phyloP scores from a whole-genome alignment of 257 asterid species.

The Striga asiatica region DNA sequence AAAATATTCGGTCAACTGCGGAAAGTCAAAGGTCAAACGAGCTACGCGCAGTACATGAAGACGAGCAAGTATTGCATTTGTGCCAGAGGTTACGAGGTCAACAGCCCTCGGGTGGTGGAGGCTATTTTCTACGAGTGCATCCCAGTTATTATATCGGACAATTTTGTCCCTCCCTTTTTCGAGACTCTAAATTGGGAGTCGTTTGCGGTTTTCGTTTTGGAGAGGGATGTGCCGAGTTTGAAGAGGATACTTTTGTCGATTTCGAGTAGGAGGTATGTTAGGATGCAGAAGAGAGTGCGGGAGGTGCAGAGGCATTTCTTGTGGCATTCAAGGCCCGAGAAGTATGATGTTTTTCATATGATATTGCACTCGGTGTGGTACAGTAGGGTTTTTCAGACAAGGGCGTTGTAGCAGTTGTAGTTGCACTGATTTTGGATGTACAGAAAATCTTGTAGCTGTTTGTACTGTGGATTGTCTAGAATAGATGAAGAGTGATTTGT shows the following conservation, averaged over 20 bases:
- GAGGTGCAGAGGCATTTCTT: slow-evolving; percentile 78
- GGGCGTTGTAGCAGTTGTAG: slow-evolving; percentile 17
- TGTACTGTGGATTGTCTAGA: neutral
- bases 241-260: slow-evolving; percentile 57
- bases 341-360: slow-evolving; percentile 73
- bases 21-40: slow-evolving; percentile 33
- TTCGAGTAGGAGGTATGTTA: slow-evolving; percentile 36
- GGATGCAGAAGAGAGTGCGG: slow-evolving; percentile 69
- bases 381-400: slow-evolving; percentile 50
- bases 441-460: neutral
- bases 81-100: slow-evolving; percentile 74
- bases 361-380: slow-evolving; percentile 80
- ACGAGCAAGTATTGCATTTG: slow-evolving; percentile 91
- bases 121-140: slow-evolving; percentile 88
- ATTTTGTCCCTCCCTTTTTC: slow-evolving; percentile 73
- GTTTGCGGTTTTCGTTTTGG: slow-evolving; percentile 65
- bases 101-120: slow-evolving; percentile 95
- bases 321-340: slow-evolving; percentile 77
- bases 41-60: slow-evolving; percentile 74
- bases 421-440: no score
- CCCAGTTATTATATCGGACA: slow-evolving; percentile 90
- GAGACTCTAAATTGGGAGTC: slow-evolving; percentile 84
- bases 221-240: slow-evolving; percentile 69
- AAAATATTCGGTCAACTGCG: slow-evolving; percentile 49
- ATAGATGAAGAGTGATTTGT: no score